A percentile compares a stretch with the other conserved stretches of the same genome.
Conservation (phyloP, 257 asterid species). For the Catharanthus roseus region DNA sequence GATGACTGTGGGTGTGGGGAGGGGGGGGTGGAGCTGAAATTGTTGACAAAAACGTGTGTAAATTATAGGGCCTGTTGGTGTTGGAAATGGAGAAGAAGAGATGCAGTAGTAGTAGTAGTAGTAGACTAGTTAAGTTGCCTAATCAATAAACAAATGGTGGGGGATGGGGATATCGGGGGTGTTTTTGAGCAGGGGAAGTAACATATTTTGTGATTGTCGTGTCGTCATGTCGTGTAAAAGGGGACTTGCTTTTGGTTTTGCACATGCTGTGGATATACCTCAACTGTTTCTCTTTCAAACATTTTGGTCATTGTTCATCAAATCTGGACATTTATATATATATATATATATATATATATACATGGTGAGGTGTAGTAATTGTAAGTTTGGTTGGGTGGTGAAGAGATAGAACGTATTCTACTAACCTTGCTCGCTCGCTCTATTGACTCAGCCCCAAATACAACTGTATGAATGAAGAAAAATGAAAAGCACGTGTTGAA, state of each 20-base stretch:
- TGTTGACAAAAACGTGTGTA: constrained; percentile 20
- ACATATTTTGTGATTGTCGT: no score
- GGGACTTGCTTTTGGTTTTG: constrained; percentile 3
- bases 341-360: no score
- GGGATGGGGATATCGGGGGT: no score
- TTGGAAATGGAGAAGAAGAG: no score
- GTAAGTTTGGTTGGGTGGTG: no score
- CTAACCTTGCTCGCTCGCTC: no score
- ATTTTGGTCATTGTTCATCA: background rate
- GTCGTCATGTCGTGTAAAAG: background rate
- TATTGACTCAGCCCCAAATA: no score
- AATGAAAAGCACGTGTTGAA: background rate
- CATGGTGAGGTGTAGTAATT: no score
- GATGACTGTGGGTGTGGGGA: background rate
- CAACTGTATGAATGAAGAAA: background rate
- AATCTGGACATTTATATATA: background rate
- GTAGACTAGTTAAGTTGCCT: background rate
- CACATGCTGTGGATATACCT: background rate
- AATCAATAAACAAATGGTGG: background rate
- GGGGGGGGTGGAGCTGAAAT: constrained; percentile 18
- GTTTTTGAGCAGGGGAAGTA: background rate
- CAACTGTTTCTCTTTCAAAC: background rate
- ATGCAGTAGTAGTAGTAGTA: background rate
- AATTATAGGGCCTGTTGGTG: no score
- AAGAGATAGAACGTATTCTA: no score